Base-by-base conservation (phyloP, 331 rosid species). In the Ulmus americana region DNA sequence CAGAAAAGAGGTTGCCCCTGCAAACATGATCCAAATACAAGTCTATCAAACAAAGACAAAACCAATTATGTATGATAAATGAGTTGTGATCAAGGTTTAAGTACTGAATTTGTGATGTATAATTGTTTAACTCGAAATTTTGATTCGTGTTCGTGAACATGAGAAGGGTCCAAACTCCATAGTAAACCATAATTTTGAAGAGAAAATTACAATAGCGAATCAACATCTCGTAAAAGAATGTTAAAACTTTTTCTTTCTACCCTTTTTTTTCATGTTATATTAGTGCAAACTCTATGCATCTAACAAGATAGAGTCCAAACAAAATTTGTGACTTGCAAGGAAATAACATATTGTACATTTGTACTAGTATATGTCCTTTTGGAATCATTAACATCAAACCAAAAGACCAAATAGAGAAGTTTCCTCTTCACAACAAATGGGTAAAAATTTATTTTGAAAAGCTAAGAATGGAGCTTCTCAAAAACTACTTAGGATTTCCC, bases 1-100 rank as follows among this genome's bases (percentile, higher is more conserved):
- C 49, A 84, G 83, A 60, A 86, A 86, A 1, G 86, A 86, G 51
- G 90, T 83, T 61, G 91, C 91, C 57, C 91, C 91, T 85, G 46
- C 39, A n/a, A 83, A 83, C 62, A 74, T 43, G 10, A 67, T 3
- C 56, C 8, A 64, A 15, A 56, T 50, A 59, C 63, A 72, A 69
- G 8, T 13, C 16, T 51, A 45, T 6, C 3, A 40, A 10, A 39
- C 8, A 16, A n/a, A 5, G 11, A 40, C 56, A 52, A 18, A 45
- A 20, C 59, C 55, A 70, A 67, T 39, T 16, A 7, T 7, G 42
- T 20, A 41, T 41, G 35, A 45, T 12, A 44, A 28, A 20, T 53
- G 10, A 72, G 61, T 6, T 48, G 46, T 9, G 39, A 40, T 61
- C 44, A 43, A 1, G 51, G 45, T 54, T 15, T 20, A 14, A 10